Conservation (phyloP, 805 yeast species). For the Kodamaea kakaduensis region DNA sequence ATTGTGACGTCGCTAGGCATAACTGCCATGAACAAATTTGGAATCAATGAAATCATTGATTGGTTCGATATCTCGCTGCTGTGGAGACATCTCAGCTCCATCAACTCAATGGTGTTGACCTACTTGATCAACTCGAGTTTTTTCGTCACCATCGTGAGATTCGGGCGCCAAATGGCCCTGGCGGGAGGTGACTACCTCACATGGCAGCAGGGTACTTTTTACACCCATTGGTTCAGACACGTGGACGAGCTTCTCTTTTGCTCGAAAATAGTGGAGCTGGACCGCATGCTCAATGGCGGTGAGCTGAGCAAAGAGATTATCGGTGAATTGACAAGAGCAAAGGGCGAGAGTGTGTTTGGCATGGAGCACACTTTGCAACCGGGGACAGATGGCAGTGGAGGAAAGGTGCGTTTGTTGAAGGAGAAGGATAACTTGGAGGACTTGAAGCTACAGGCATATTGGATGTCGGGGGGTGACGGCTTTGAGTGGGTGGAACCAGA, state of each 20-base stretch:
- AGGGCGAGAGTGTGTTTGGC: constrained; percentile 19
- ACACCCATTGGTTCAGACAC: constrained; percentile 59
- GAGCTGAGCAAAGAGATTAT: constrained; percentile 29
- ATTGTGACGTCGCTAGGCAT: constrained; percentile 30
- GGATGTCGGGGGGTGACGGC: constrained; percentile 84
- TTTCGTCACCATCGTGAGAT: constrained; percentile 36
- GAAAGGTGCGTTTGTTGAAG: constrained; percentile 36
- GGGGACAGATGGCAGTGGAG: constrained; percentile 35
- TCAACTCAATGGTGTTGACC: constrained; percentile 46
- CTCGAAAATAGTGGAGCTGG: constrained; percentile 61
- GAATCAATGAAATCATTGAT: constrained; percentile 36
- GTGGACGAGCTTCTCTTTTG: constrained; percentile 68
- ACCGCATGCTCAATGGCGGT: constrained; percentile 49
- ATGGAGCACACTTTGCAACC: constrained; percentile 28
- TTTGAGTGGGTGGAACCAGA: constrained; percentile 90
- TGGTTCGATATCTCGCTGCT: constrained; percentile 34
- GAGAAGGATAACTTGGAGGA: constrained; percentile 56
- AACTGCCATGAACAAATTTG: constrained; percentile 38
- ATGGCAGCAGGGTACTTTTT: constrained; percentile 64
- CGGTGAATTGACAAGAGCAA: constrained; percentile 35
- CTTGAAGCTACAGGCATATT: constrained; percentile 68
- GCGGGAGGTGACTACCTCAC: constrained; percentile 51
- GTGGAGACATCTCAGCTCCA: constrained; percentile 37
- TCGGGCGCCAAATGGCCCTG: constrained; percentile 35
- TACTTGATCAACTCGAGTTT: constrained; percentile 39